Conservation (phyloP, 2,329 filamentous ascomycete species). For the Aureobasidium sp. region DNA sequence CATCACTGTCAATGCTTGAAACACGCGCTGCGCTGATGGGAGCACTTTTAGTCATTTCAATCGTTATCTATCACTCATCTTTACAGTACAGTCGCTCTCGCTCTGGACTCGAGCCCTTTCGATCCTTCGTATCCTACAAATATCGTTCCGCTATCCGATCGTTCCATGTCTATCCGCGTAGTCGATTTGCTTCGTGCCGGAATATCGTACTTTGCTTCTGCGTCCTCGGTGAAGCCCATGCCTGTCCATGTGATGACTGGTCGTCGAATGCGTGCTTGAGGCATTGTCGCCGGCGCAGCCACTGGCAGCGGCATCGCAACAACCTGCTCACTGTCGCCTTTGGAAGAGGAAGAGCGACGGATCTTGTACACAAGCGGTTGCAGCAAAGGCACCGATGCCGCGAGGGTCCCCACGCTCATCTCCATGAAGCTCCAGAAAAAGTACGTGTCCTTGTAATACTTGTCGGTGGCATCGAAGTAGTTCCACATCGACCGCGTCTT, state of each 20-base stretch:
- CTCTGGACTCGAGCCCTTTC: background rate
- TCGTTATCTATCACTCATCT: background rate
- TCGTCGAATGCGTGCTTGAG: background rate
- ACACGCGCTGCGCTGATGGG: background rate
- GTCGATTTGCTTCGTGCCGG: background rate
- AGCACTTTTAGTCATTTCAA: background rate
- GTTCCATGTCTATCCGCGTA: background rate
- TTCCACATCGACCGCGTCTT: background rate
- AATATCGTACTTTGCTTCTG: background rate
- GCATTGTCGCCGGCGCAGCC: background rate
- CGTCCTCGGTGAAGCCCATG: background rate
- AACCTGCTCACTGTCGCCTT: background rate
- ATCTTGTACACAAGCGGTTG: background rate
- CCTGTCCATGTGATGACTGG: constrained; percentile 3
- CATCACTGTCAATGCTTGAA: background rate
- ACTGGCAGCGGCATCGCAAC: background rate
- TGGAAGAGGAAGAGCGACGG: background rate
- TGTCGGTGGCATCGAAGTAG: background rate
- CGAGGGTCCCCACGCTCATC: background rate
- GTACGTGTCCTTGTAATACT: background rate
- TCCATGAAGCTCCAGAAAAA: constrained; percentile 1
- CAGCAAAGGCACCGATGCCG: background rate
- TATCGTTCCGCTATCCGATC: constrained; percentile 1
- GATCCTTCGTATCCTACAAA: constrained; percentile 6
- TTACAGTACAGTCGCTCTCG: background rate